Base-by-base conservation (phyloP, 768 basidiomycete genomes). In the Thelephora aurantiotincta region DNA sequence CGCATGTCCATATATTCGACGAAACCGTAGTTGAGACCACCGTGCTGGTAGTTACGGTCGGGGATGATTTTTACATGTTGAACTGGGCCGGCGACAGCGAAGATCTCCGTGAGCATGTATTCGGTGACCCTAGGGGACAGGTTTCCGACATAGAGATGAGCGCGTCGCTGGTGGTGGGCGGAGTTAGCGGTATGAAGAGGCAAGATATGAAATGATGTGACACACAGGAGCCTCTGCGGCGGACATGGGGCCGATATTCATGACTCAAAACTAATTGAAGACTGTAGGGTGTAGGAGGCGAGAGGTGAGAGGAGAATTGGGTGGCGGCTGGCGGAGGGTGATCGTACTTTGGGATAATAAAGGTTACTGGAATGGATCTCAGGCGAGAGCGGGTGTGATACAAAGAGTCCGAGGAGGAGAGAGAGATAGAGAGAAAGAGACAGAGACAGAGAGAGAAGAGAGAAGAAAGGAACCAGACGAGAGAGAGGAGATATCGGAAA, bases 61-160 rank as follows among this genome's bases (percentile, higher is more conserved):
- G 94, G 94, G 65, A 99, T 98, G 65, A 99, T 98, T 80, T 99
- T 99, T 65, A 97, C 94, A 64, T 93, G 88, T 66, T 94, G 90
- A 52, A 98, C 96, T 51, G 91, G 85, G 41, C 94, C 96, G 62
- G 90, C 90, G 60, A 92, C 89, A 63, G 90, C 90, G 63, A 92
- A 93, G 52, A 92, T 93, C 66, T 98, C 94, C 38, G 89, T 91
- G 61, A 98, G 82, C 88, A 98, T 98, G 70, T 92, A 94, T 71
- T 98, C 96, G 47, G 93, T 98, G 46, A 99, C 96, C 41, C 96
- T 79, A 54, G 94, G 92, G 60, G 87, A 91, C 63, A 99, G 73
- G 67, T 98, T 98, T 52, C 96, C 96, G 65, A 99, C 89, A 65
- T 99, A 99, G 57, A 99, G 82, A 72, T 99, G 96, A 55, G 96